These are phyloP conservation scores for Calonectria montana DNA, from an alignment of 2,329 filamentous ascomycete genomes.

Conservation along the genomic window DNA sequence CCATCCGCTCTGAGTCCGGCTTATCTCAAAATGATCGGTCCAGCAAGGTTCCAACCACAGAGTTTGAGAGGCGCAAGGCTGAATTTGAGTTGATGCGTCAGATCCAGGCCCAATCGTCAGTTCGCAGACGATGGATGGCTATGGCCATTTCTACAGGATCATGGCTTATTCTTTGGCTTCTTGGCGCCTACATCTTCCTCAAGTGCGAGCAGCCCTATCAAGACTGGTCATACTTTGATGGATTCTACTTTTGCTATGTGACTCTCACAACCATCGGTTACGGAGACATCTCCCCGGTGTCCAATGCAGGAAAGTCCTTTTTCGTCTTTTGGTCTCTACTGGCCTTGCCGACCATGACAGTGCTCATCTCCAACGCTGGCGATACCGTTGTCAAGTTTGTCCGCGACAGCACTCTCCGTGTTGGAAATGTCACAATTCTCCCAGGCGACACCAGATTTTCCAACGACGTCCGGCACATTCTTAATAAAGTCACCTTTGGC, in stretches of 20 bases:
- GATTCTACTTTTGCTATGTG: constrained; percentile 88
- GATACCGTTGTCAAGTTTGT: constrained; percentile 81
- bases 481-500: constrained; percentile 57
- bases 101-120: constrained; percentile 75
- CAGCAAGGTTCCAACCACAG: constrained; percentile 44
- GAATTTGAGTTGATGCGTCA: constrained; percentile 85
- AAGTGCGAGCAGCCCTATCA: constrained; percentile 64
- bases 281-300: constrained; percentile 81
- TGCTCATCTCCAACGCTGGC: constrained; percentile 85
- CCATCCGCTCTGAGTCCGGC: constrained; percentile 49
- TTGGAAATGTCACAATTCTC: constrained; percentile 71
- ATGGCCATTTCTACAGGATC: constrained; percentile 74
- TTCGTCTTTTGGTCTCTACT: constrained; percentile 95
- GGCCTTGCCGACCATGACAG: constrained; percentile 88
- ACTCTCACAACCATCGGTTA: constrained; percentile 89
- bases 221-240: constrained; percentile 79
- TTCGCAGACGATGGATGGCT: constrained; percentile 79
- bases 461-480: constrained; percentile 57
- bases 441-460: constrained; percentile 65
- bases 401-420: constrained; percentile 64
- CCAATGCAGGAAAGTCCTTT: constrained; percentile 82
- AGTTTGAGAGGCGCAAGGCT: constrained; percentile 71
- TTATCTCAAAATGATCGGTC: constrained; percentile 13
- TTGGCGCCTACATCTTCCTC: constrained; percentile 81
- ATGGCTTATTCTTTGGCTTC: constrained; percentile 82